These are phyloP conservation scores for Pythium dissotocum DNA, from an alignment of 352 stramenopile species.

Conservation along the genomic window DNA sequence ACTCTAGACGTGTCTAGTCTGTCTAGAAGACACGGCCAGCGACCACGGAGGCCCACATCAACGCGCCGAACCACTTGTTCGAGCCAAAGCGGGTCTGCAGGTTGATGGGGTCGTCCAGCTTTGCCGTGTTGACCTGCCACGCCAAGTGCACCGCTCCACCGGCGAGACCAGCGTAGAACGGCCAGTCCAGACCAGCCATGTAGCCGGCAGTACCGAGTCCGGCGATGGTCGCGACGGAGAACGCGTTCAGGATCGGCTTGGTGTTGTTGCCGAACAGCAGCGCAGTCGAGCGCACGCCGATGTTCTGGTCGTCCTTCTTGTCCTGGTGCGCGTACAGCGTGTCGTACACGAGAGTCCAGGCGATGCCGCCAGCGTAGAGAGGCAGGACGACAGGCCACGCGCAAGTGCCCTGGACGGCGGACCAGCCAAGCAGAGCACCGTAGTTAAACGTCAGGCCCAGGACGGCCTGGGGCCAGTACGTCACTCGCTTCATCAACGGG, in stretches of 20 bases:
- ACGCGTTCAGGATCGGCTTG: conserved; percentile 91
- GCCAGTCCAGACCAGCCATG: conserved; percentile 78
- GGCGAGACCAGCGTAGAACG: conserved; percentile 90
- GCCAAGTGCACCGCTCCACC: conserved; percentile 91
- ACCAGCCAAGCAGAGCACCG: conserved; percentile 95
- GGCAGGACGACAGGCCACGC: conserved; percentile 90
- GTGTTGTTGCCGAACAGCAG: conserved; percentile 95
- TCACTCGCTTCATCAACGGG: conserved; percentile 98
- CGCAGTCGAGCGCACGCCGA: conserved; percentile 96
- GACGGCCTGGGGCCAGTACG: conserved; percentile 96
- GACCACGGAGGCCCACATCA: conserved; percentile 85
- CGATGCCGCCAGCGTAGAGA: conserved; percentile 93
- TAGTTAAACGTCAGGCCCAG: conserved; percentile 99
- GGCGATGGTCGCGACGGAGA: conserved; percentile 64
- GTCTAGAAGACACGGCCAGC: conserved; percentile 65
- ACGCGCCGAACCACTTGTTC: conserved; percentile 90
- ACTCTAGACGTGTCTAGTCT: neutral
- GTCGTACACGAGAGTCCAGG: conserved; percentile 99
- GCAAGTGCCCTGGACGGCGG: conserved; percentile 82
- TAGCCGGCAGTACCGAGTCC: conserved; percentile 73
- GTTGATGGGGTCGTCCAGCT: conserved; percentile 94
- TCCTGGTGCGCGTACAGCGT: conserved; percentile 99
- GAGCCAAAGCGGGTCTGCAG: conserved; percentile 93
- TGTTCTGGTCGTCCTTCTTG: conserved; percentile 95
- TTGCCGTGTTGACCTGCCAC: conserved; percentile 97